Evolutionary conservation across 345 rosid genomes (phyloP).

Genomic region (Citrus medica): DNA sequence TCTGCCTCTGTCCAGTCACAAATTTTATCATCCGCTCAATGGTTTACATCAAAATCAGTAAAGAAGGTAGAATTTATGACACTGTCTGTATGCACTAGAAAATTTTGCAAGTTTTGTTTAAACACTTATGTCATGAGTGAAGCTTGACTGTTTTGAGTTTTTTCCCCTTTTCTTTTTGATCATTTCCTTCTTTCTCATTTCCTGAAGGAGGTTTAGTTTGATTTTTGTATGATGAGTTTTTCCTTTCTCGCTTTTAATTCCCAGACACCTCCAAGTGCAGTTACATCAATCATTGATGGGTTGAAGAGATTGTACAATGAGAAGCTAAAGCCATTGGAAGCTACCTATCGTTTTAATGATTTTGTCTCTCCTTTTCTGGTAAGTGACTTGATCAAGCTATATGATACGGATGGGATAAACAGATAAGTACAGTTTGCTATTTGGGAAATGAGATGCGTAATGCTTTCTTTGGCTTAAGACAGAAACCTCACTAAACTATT

Average conservation of each 20-base stretch:
- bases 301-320: slow-evolving; percentile 77
- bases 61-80: slow-evolving; percentile 43
- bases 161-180: neutral
- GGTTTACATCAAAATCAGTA: slow-evolving; percentile 58
- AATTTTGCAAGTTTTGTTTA: neutral
- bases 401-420: neutral
- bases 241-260: neutral
- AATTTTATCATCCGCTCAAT: slow-evolving; percentile 36
- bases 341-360: slow-evolving; percentile 79
- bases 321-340: slow-evolving; percentile 88
- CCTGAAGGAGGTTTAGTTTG: neutral
- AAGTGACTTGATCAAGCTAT: slow-evolving; percentile 25
- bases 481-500: neutral
- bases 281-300: slow-evolving; percentile 88
- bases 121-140: neutral
- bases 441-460: neutral
- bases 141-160: neutral
- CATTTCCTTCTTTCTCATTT: too few species aligned
- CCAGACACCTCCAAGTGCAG: slow-evolving; percentile 52
- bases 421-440: neutral
- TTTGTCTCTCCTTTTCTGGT: slow-evolving; percentile 82
- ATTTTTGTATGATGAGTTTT: neutral
- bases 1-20: slow-evolving; percentile 21
- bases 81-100: neutral
- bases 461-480: slow-evolving; percentile 22